phyloP scores from a whole-genome alignment of 2,329 filamentous ascomycete species.

The Macrophomina pseudophaseolina region DNA sequence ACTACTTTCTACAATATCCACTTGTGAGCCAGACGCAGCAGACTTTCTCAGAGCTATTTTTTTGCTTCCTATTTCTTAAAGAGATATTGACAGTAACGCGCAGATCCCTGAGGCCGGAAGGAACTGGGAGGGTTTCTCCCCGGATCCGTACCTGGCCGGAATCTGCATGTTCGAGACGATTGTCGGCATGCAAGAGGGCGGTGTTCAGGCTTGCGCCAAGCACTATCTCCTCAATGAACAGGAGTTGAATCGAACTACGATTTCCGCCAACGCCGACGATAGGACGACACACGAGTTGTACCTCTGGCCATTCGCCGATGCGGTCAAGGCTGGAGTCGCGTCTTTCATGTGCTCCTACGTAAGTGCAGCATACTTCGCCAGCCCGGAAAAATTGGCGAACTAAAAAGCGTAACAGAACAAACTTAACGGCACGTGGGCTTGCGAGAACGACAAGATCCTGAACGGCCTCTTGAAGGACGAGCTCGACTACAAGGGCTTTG shows the following conservation, averaged over 20 bases:
- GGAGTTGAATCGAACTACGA: constrained; percentile 59
- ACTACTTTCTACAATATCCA: too few relatives aligned
- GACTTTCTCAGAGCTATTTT: too few relatives aligned
- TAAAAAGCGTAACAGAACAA: constrained; percentile 42
- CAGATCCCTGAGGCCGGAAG: constrained; percentile 40
- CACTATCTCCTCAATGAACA: constrained; percentile 68
- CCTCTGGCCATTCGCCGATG: constrained; percentile 69
- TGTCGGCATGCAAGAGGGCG: constrained; percentile 46
- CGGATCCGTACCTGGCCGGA: constrained; percentile 53
- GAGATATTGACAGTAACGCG: too few relatives aligned
- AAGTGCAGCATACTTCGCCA: constrained; percentile 34
- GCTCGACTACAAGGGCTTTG: constrained; percentile 53
- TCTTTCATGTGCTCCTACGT: constrained; percentile 63
- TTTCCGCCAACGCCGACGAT: constrained; percentile 69
- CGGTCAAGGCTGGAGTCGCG: constrained; percentile 61
- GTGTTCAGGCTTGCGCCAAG: constrained; percentile 52
- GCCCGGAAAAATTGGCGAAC: constrained; percentile 39
- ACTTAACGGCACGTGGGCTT: constrained; percentile 57
- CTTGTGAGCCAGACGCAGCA: too few relatives aligned
- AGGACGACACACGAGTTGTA: constrained; percentile 70
- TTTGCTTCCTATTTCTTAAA: too few relatives aligned
- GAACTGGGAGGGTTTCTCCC: constrained; percentile 53
- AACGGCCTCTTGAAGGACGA: constrained; percentile 59
- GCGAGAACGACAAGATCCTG: constrained; percentile 55
- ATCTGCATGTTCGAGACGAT: constrained; percentile 48